phyloP scores from a whole-genome alignment of 2,329 filamentous ascomycete species.

The Fusarium torulosum region DNA sequence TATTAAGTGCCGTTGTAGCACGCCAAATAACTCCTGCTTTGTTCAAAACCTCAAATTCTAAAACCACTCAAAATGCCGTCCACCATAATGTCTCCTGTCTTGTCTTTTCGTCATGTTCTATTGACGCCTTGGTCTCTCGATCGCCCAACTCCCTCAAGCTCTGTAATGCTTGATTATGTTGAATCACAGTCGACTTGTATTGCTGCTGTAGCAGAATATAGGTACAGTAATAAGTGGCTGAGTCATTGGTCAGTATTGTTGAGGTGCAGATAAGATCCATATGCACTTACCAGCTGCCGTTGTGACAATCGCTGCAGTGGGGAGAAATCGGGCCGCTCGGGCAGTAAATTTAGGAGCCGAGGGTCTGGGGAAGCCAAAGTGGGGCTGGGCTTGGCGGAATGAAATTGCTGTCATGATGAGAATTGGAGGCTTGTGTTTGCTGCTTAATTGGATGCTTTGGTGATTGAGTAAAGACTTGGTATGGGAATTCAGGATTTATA shows the following conservation, averaged over 20 bases:
- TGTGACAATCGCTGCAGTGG: conserved; percentile 10
- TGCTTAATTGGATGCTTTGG: background rate
- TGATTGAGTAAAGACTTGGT: background rate
- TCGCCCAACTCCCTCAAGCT: conserved; percentile 1
- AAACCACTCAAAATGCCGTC: background rate
- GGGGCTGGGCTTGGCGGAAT: conserved; percentile 1
- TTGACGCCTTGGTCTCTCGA: background rate
- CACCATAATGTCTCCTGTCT: conserved; percentile 2
- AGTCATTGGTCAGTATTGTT: accelerated
- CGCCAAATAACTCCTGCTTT: too few species aligned
- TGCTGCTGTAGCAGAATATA: background rate
- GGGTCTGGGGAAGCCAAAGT: conserved; percentile 7
- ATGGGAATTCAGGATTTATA: background rate
- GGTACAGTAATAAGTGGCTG: conserved; percentile 1
- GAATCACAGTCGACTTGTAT: background rate
- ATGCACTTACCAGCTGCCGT: conserved; percentile 1
- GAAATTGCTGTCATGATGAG: conserved; percentile 16
- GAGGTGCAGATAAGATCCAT: accelerated
- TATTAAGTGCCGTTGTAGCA: too few species aligned
- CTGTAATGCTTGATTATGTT: background rate
- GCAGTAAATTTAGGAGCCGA: background rate
- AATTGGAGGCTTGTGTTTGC: background rate
- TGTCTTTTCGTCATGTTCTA: background rate
- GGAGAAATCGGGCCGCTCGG: background rate
- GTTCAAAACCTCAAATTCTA: too few species aligned